Percentiles rank a stretch among this genome's conserved stretches.
Conservation (phyloP, 2,329 filamentous ascomycete genomes). For the Chrysoporthe deuterocubensis region DNA sequence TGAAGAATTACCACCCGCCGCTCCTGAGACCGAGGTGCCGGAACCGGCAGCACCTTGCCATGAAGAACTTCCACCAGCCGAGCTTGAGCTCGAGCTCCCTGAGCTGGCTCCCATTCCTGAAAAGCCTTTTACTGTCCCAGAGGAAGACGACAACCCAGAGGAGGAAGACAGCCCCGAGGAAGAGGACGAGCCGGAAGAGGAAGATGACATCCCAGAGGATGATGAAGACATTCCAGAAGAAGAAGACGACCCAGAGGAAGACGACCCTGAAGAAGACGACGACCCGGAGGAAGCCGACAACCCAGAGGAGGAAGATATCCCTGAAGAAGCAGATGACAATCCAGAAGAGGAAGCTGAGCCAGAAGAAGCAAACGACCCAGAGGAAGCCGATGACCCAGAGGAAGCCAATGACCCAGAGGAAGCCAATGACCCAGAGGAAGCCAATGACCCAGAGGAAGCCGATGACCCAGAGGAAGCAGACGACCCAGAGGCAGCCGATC, state of each 20-base stretch:
- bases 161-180: neutral
- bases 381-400: neutral
- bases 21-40: neutral
- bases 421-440: too few relatives aligned
- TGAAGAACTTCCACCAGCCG: neutral
- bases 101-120: neutral
- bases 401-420: neutral
- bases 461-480: too few relatives aligned
- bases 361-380: neutral
- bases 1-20: neutral
- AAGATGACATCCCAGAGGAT: neutral
- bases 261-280: neutral
- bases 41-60: neutral
- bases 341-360: neutral
- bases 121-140: neutral
- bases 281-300: neutral
- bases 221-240: neutral
- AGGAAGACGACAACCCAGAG: neutral
- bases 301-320: neutral
- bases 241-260: neutral
- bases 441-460: too few relatives aligned
- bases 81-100: conserved; percentile 1
- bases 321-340: neutral
- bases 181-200: neutral
- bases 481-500: too few relatives aligned